Conservation (phyloP, 805 yeast genomes). For the Schwanniomyces yamadae region DNA sequence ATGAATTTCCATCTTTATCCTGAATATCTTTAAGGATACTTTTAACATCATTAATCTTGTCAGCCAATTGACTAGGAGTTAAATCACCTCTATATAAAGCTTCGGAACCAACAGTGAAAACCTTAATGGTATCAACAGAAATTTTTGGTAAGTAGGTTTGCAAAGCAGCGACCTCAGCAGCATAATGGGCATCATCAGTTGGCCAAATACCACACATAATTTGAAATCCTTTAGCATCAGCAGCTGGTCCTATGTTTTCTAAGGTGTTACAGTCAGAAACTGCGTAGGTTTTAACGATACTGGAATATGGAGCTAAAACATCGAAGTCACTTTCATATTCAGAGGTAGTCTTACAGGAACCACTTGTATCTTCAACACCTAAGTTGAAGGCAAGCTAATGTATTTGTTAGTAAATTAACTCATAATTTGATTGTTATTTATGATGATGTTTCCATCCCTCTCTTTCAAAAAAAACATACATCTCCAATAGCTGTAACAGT, state of each 20-base stretch:
- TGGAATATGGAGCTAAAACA: conserved; percentile 56
- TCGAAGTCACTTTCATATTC: conserved; percentile 73
- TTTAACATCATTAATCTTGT: conserved; percentile 62
- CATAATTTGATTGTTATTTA: too few relatives aligned
- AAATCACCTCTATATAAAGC: conserved; percentile 89
- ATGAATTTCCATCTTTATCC: conserved; percentile 81
- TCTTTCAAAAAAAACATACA: conserved; percentile 31
- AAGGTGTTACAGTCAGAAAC: conserved; percentile 93
- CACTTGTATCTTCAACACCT: conserved; percentile 76
- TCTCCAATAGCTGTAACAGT: conserved; percentile 61
- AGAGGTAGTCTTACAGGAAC: conserved; percentile 69
- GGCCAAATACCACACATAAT: conserved; percentile 93
- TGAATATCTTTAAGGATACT: conserved; percentile 55
- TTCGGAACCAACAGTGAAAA: conserved; percentile 91
- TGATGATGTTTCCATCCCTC: too few relatives aligned
- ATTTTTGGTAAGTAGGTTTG: conserved; percentile 67
- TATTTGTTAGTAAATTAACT: conserved; percentile 10
- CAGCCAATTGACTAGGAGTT: conserved; percentile 72
- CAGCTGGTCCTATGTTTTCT: conserved; percentile 81
- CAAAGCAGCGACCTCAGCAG: conserved; percentile 73
- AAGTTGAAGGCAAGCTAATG: conserved; percentile 71
- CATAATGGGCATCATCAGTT: conserved; percentile 75
- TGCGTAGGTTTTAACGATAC: conserved; percentile 80
- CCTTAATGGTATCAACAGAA: conserved; percentile 66
- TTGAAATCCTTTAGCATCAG: conserved; percentile 72